Conservation (phyloP, 306 rosid species). For the Prunus davidiana region DNA sequence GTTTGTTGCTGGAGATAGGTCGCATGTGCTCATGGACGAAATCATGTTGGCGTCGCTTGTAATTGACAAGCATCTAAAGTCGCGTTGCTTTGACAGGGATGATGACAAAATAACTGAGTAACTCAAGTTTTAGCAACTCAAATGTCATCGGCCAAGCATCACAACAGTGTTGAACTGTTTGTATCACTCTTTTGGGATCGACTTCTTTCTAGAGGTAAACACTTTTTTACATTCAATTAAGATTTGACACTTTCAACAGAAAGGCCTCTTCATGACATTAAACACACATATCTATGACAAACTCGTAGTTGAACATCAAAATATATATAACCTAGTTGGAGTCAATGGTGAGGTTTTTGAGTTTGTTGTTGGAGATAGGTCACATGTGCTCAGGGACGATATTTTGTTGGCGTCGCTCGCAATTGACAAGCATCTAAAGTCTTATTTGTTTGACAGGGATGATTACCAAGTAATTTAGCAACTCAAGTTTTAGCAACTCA, state of each 20-base stretch:
- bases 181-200: background rate
- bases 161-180: background rate
- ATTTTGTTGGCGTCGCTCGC: constrained; percentile 16
- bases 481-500: background rate
- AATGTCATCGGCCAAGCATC: background rate
- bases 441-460: constrained; percentile 15
- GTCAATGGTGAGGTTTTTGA: constrained; percentile 36
- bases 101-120: constrained; percentile 8
- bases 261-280: no score
- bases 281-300: no score
- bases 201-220: background rate
- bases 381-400: constrained; percentile 23
- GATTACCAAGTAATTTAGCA: constrained; percentile 7
- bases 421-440: constrained; percentile 35
- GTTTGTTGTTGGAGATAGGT: constrained; percentile 37
- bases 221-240: no score
- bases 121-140: background rate
- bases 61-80: constrained; percentile 36
- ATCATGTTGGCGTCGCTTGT: constrained; percentile 19
- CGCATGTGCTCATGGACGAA: constrained; percentile 25
- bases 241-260: no score
- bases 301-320: no score
- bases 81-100: constrained; percentile 14
- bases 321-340: constrained; percentile 28
- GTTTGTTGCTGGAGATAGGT: constrained; percentile 37